phyloP scores from a whole-genome alignment of 2,329 filamentous ascomycete species.

The Colletotrichum sp. region DNA sequence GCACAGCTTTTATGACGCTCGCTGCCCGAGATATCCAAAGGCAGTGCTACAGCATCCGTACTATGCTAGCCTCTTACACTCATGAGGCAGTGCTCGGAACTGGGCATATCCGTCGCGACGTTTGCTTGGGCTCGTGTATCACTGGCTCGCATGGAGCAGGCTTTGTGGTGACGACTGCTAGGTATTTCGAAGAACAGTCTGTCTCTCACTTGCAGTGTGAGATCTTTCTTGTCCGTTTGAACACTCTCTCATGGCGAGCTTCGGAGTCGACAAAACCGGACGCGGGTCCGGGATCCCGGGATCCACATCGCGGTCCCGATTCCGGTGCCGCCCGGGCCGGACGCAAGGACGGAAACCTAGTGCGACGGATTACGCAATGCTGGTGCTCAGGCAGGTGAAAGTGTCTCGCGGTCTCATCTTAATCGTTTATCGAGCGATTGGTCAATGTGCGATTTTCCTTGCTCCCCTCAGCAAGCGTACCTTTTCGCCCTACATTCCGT shows the following conservation, averaged over 20 bases:
- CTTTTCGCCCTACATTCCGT: not conserved
- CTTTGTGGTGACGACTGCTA: not conserved
- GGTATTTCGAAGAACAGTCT: rapidly evolving
- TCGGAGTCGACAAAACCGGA: not conserved
- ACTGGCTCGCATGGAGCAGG: not conserved
- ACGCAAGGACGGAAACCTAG: not conserved
- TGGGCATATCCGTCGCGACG: not conserved
- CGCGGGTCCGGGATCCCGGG: not conserved
- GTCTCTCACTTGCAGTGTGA: not conserved
- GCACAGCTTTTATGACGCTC: not conserved
- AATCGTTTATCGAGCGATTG: not conserved
- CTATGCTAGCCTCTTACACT: not conserved
- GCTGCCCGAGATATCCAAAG: not conserved
- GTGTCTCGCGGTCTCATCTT: not conserved
- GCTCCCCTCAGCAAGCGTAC: not conserved
- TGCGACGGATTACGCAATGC: not conserved
- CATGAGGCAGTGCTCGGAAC: not conserved
- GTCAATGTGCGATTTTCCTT: not conserved
- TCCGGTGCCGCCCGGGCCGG: not conserved
- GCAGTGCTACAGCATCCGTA: not conserved
- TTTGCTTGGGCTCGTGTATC: not conserved
- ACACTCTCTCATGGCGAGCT: not conserved
- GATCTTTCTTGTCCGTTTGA: not conserved
- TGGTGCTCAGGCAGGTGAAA: not conserved
- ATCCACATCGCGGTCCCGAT: not conserved